These are phyloP conservation scores for Turritis glabra DNA, from an alignment of 345 rosid species.

Conservation along the genomic window DNA sequence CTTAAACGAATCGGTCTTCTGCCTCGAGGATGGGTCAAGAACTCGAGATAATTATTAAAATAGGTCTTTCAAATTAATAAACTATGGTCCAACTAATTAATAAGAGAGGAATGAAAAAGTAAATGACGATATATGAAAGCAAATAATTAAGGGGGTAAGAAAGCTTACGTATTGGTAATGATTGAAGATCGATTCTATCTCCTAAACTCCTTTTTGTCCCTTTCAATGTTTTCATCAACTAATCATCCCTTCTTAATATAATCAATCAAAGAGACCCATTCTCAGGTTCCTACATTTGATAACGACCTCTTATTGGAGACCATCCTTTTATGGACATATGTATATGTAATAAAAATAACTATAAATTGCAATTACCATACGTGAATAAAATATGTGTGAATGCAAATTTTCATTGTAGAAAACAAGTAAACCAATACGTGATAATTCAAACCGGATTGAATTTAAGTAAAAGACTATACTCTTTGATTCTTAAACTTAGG, in stretches of 20 bases:
- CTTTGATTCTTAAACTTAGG: neutral
- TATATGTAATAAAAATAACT: neutral
- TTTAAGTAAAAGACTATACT: neutral
- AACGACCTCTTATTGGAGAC: constrained; percentile 7
- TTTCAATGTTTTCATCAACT: constrained; percentile 14
- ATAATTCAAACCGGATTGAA: neutral
- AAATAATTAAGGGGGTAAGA: neutral
- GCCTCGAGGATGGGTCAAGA: constrained; percentile 8
- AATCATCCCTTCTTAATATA: neutral
- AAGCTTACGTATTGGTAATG: constrained; percentile 10
- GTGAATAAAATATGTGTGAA: neutral
- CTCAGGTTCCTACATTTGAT: constrained; percentile 29
- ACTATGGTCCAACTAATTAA: neutral
- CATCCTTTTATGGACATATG: neutral
- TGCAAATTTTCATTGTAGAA: neutral
- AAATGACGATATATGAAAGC: neutral
- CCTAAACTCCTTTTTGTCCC: constrained; percentile 14
- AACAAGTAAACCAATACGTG: neutral
- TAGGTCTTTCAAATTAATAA: neutral
- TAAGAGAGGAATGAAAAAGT: neutral
- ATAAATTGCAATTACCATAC: neutral
- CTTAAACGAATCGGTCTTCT: neutral
- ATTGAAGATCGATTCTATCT: constrained; percentile 21
- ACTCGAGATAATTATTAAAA: neutral
- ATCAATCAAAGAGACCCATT: constrained; percentile 2